These are phyloP conservation scores for Agaricus blazei DNA, from an alignment of 768 basidiomycete species.

Conservation along the genomic window DNA sequence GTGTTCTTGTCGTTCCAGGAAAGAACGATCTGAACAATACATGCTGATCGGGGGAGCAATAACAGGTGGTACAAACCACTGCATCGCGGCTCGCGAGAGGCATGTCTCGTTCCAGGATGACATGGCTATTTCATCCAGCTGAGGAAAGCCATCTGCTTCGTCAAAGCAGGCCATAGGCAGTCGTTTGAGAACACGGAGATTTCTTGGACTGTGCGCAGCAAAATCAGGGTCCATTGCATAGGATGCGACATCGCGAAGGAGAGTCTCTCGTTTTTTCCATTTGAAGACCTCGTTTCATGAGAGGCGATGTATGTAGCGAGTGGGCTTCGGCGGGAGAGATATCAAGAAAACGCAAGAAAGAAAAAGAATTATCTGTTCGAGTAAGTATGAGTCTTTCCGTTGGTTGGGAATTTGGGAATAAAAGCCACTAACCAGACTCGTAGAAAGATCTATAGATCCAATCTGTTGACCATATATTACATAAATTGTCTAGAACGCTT, in stretches of 20 bases:
- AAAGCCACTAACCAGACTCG: constrained; percentile 47
- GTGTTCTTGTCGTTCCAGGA: constrained; percentile 63
- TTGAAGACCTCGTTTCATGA: constrained; percentile 51
- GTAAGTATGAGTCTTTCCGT: not conserved
- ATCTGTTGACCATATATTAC: constrained; percentile 90
- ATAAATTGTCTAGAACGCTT: constrained; percentile 55
- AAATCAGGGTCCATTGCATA: constrained; percentile 44
- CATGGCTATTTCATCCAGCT: constrained; percentile 55
- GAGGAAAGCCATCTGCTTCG: constrained; percentile 40
- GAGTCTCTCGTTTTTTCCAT: constrained; percentile 41
- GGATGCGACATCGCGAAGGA: constrained; percentile 32
- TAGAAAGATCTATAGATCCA: constrained; percentile 70
- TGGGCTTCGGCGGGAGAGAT: constrained; percentile 63
- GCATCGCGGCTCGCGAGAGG: constrained; percentile 72
- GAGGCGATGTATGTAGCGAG: constrained; percentile 50
- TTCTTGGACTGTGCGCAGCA: constrained; percentile 29
- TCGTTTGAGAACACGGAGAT: constrained; percentile 31
- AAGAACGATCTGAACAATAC: constrained; percentile 71
- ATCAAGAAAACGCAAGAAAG: constrained; percentile 72
- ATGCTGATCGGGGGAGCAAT: constrained; percentile 81
- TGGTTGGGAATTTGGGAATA: not conserved
- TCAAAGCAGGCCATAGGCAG: constrained; percentile 25
- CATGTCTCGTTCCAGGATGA: constrained; percentile 70
- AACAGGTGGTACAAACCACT: constrained; percentile 82
- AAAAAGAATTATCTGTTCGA: constrained; percentile 49